Conservation (phyloP, 2,329 filamentous ascomycete genomes). For the Alternaria sp. region DNA sequence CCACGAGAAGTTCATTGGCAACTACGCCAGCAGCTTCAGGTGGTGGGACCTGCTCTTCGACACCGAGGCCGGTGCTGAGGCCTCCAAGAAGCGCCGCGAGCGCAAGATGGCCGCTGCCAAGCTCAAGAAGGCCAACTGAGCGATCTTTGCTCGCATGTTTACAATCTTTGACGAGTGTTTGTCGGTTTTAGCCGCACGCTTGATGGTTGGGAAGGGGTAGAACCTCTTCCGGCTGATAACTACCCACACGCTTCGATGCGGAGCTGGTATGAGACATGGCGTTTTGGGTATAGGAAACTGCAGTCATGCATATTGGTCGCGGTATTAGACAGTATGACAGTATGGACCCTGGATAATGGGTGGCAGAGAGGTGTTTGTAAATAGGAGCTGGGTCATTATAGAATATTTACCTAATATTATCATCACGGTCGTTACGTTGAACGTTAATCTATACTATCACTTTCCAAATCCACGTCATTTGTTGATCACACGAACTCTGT, state of each 20-base stretch:
- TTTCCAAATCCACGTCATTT: neutral
- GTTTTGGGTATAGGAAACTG: slow-evolving; percentile 29
- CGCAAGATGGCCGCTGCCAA: slow-evolving; percentile 66
- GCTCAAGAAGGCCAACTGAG: slow-evolving; percentile 59
- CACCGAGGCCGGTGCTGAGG: slow-evolving; percentile 90
- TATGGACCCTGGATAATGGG: slow-evolving; percentile 32
- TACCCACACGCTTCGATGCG: slow-evolving; percentile 9
- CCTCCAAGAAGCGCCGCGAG: slow-evolving; percentile 82
- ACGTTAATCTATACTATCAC: neutral
- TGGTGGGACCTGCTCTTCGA: slow-evolving; percentile 98
- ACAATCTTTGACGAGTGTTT: neutral
- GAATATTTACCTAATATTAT: slow-evolving; percentile 36
- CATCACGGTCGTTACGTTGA: slow-evolving; percentile 31
- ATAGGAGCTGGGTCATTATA: slow-evolving; percentile 24
- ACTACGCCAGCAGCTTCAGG: slow-evolving; percentile 96
- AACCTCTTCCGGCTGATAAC: neutral
- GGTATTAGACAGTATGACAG: slow-evolving; percentile 20
- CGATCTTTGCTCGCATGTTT: neutral
- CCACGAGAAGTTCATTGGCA: slow-evolving; percentile 98
- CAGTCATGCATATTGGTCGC: slow-evolving; percentile 21
- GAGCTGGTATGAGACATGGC: slow-evolving; percentile 20
- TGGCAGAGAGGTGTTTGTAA: slow-evolving; percentile 26
- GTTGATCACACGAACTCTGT: neutral
- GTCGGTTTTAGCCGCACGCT: slow-evolving; percentile 19
- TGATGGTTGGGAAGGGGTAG: neutral